Evolutionary conservation across 345 rosid species (phyloP).

Genomic region (Conringia planisiliqua): DNA sequence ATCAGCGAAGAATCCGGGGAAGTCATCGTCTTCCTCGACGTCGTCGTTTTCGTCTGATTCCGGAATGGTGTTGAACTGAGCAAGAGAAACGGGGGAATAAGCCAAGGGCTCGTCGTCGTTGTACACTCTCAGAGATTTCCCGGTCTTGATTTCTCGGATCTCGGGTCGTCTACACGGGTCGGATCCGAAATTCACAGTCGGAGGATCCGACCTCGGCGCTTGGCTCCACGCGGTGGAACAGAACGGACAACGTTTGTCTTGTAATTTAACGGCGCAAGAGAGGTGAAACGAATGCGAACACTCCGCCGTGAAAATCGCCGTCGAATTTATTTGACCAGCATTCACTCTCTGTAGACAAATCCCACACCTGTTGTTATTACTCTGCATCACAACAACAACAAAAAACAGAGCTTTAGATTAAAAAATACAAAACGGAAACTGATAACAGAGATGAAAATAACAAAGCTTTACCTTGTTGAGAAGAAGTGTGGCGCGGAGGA

Average conservation of each 20-base stretch:
- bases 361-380: constrained; percentile 50
- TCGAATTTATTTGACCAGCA: constrained; percentile 46
- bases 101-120: constrained; percentile 76
- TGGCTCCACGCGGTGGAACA: constrained; percentile 60
- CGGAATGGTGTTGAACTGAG: constrained; percentile 66
- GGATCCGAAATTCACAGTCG: not conserved
- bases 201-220: constrained; percentile 34
- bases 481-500: constrained; percentile 30
- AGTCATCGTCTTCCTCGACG: constrained; percentile 39
- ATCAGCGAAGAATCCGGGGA: constrained; percentile 57
- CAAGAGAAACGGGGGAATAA: constrained; percentile 47
- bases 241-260: constrained; percentile 63
- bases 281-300: constrained; percentile 82
- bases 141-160: constrained; percentile 35
- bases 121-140: constrained; percentile 57
- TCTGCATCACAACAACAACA: constrained; percentile 35
- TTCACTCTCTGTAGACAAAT: constrained; percentile 64
- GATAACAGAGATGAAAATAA: not conserved
- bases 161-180: constrained; percentile 24
- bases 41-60: constrained; percentile 79
- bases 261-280: constrained; percentile 61
- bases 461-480: constrained; percentile 19
- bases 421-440: too few relatives aligned
- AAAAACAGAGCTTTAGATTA: too few relatives aligned
- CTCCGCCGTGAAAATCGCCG: constrained; percentile 87